These are phyloP conservation scores for Fusarium annulatum DNA, from an alignment of 2,329 filamentous ascomycete genomes.

Conservation along the genomic window DNA sequence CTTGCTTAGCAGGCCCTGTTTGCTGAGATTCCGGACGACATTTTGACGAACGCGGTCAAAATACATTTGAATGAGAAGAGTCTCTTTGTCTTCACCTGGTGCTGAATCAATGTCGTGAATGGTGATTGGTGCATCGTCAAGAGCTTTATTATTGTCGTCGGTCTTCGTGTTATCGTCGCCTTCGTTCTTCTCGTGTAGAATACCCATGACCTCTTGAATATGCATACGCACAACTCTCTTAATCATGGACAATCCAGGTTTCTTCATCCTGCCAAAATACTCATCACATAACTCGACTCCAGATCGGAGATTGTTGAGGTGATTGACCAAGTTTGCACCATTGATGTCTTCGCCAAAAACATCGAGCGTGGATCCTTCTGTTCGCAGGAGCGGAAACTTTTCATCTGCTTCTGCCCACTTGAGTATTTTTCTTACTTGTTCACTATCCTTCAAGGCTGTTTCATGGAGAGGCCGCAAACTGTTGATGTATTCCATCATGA, in stretches of 20 bases:
- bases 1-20: constrained; percentile 15
- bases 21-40: constrained; percentile 1
- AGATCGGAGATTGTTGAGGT: constrained; percentile 16
- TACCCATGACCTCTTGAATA: constrained; percentile 27
- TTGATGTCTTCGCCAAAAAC: constrained; percentile 20
- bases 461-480: neutral
- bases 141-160: rapidly evolving
- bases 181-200: constrained; percentile 17
- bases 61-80: constrained; percentile 26
- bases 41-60: constrained; percentile 21
- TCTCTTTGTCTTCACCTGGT: constrained; percentile 20
- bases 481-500: constrained; percentile 20
- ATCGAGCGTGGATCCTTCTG: constrained; percentile 24
- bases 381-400: constrained; percentile 15
- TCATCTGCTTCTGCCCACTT: constrained; percentile 24
- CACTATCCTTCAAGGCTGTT: neutral
- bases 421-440: constrained; percentile 13
- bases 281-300: constrained; percentile 29
- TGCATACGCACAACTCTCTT: constrained; percentile 29
- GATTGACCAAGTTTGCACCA: constrained; percentile 23
- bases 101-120: constrained; percentile 34
- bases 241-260: neutral
- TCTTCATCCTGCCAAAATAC: constrained; percentile 22
- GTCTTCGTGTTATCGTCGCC: neutral
- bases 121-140: neutral